phyloP scores from a whole-genome alignment of 306 rosid genomes.

The Cicer cuneatum region DNA sequence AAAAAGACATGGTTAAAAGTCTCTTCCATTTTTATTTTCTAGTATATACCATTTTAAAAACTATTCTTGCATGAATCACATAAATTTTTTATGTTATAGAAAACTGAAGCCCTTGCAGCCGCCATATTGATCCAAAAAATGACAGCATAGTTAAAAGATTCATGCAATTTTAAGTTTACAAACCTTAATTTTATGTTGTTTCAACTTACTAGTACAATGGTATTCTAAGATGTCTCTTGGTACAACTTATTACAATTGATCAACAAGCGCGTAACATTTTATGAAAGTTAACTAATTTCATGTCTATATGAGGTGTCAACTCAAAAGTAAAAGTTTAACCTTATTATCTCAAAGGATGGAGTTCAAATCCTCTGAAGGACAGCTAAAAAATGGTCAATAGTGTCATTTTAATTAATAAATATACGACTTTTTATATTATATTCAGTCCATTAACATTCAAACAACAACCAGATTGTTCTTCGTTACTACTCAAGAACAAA shows the following conservation, averaged over 20 bases:
- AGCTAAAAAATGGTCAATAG: no score
- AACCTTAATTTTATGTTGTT: not conserved
- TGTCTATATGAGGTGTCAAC: no score
- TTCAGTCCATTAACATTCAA: not conserved
- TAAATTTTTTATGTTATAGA: not conserved
- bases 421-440: not conserved
- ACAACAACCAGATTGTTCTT: not conserved
- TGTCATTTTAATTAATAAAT: no score
- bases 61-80: not conserved
- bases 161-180: not conserved
- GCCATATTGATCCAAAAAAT: not conserved
- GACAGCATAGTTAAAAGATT: not conserved
- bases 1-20: not conserved
- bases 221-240: conserved; percentile 5
- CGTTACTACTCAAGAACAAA: not conserved
- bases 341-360: no score
- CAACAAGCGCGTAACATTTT: not conserved
- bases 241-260: not conserved
- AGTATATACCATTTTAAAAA: not conserved
- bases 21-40: conserved; percentile 16
- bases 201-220: not conserved
- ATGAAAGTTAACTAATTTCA: not conserved
- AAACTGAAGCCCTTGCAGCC: not conserved
- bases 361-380: no score
- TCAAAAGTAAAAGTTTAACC: no score